phyloP scores from a whole-genome alignment of 2,329 filamentous ascomycete species.

The Xylaria sp. region DNA sequence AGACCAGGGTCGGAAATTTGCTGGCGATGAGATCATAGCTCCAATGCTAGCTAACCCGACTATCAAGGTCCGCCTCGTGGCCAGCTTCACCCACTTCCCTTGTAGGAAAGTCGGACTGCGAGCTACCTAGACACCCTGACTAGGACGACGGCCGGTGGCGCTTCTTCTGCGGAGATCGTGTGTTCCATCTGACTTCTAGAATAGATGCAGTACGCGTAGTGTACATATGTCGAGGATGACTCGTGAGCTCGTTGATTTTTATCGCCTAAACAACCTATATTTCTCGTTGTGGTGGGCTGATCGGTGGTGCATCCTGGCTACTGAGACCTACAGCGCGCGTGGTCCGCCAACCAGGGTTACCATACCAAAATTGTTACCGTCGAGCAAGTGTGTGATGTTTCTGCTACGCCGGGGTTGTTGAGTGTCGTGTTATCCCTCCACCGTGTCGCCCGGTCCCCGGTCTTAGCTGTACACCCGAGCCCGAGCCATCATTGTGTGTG shows the following conservation, averaged over 20 bases:
- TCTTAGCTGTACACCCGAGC: conserved; percentile 16
- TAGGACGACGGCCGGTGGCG: conserved; percentile 10
- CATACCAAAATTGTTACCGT: conserved; percentile 14
- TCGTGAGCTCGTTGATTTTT: conserved; percentile 3
- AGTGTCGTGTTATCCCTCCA: conserved; percentile 1
- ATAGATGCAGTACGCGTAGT: conserved; percentile 23
- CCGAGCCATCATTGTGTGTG: conserved; percentile 8
- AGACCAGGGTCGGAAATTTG: conserved; percentile 24
- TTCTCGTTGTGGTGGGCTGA: conserved; percentile 27
- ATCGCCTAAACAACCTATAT: conserved; percentile 1
- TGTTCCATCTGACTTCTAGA: conserved; percentile 38
- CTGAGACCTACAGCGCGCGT: conserved; percentile 33
- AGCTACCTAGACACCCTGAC: conserved; percentile 17
- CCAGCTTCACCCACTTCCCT: conserved; percentile 27
- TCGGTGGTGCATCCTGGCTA: conserved; percentile 20
- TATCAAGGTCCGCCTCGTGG: conserved; percentile 35
- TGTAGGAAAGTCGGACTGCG: conserved; percentile 34
- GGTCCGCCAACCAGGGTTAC: conserved; percentile 24
- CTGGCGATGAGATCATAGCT: conserved; percentile 30
- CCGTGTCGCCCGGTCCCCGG: conserved; percentile 10
- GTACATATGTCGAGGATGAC: conserved; percentile 7
- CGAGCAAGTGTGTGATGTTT: conserved; percentile 5
- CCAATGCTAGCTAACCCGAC: conserved; percentile 18
- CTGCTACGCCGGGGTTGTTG: not conserved
- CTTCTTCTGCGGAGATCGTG: conserved; percentile 29